Base-by-base conservation (phyloP, 345 rosid species). In the Populus nigra region DNA sequence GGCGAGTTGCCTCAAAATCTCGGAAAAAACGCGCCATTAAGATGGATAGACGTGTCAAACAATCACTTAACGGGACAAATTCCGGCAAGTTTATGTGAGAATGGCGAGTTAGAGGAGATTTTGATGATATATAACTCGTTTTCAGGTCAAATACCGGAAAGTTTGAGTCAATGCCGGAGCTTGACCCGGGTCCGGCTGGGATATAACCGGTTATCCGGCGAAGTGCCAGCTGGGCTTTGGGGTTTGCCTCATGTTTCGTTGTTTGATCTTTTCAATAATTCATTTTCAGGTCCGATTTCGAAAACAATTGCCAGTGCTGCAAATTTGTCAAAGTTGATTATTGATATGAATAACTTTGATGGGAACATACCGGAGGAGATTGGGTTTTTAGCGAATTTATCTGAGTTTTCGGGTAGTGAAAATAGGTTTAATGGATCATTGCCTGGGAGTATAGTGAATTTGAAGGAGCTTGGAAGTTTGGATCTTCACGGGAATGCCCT, bases 181-280 rank as follows among this genome's bases (percentile, higher is more conserved):
- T 77, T 96, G 71, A 78, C 83, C 57, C 90, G 99, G n/a, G 73
- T 96, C 66, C 93, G 99, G 69, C 73, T 96, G 39, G 88, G 92
- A 0, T 76, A 78, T 74, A 96, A 96, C 86, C 84, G 59, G 67
- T 84, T 96, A n/a, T 88, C 97, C 33, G 98, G 98, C 8, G 87
- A 81, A 66, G 86, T 94, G 66, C 98, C 99, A 7, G 15, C 84
- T 17, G 89, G 90, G 7, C 82, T 96, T 71, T 96, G 98, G 99
- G 98, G 98, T 2, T 78, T 96, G 80, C 98, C 99, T 29, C 94
- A 80, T 35, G 96, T 91, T 12, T 86, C 83, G 76, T 83, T 96
- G 77, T 86, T 94, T 53, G 98, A 94, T 77, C 90, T 94, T 5
- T 73, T 65, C 7, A 85, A 83, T 66, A 94, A 94, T 77, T 87